phyloP scores from a whole-genome alignment of 169 alveolate species.

The Gregarina niphandrodes region DNA sequence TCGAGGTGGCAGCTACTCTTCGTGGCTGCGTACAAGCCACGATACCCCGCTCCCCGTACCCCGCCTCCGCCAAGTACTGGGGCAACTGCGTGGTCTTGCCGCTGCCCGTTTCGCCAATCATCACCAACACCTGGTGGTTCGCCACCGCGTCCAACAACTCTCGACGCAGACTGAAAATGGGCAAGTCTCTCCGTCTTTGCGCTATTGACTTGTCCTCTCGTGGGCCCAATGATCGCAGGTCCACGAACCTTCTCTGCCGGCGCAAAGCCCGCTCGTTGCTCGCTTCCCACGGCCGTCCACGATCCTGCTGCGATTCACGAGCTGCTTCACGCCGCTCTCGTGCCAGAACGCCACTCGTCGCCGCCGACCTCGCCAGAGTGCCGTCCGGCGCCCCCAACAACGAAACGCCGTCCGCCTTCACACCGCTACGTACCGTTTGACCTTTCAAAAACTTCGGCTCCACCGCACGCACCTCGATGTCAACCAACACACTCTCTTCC shows the following conservation, averaged over 20 bases:
- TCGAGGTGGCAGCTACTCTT: conserved; percentile 91
- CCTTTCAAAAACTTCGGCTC: conserved; percentile 84
- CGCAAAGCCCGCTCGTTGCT: background rate
- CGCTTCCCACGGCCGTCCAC: background rate
- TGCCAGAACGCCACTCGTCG: conserved; percentile 43
- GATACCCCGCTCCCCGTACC: conserved; percentile 59
- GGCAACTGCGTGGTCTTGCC: conserved; percentile 98
- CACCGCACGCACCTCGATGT: conserved; percentile 21
- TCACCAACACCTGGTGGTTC: conserved; percentile 62
- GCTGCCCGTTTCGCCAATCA: conserved; percentile 94
- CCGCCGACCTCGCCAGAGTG: conserved; percentile 62
- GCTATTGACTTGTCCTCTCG: conserved; percentile 61
- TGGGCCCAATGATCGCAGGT: too few species aligned
- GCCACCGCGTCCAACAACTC: conserved; percentile 58
- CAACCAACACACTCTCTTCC: conserved; percentile 16
- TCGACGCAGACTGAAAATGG: conserved; percentile 30
- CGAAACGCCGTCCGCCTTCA: conserved; percentile 34
- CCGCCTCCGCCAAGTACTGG: conserved; percentile 74
- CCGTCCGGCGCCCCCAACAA: conserved; percentile 73
- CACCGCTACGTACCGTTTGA: conserved; percentile 47
- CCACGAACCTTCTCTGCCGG: too few species aligned
- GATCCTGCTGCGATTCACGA: background rate
- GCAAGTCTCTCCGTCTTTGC: conserved; percentile 5
- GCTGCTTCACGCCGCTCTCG: conserved; percentile 47
- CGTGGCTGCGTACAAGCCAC: conserved; percentile 97